Base-by-base conservation (phyloP, 2,329 filamentous ascomycete genomes). In the Colletotrichum sp. region DNA sequence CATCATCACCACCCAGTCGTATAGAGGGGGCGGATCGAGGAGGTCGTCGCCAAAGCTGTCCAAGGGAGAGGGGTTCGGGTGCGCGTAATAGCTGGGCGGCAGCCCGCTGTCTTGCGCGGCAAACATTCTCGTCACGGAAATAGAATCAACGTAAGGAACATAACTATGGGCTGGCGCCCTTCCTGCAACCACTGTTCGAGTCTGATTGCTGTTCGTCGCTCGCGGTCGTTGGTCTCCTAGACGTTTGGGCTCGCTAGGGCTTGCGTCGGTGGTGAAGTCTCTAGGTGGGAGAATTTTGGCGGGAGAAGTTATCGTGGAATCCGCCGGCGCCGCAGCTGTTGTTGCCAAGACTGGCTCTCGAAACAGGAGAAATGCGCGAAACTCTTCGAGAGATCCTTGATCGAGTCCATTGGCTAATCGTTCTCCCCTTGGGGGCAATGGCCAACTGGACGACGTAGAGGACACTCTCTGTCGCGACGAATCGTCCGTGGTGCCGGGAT, bases 51-150 rank as follows among this genome's bases (percentile, higher is more conserved):
- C 80, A 55, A 82, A 83, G 3, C 78, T 78, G 18, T 76, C 75
- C 72, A 82, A 79, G 16, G 83, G 81, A 18, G 78, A 78, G 7
- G 80, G 76, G 61, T 78, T 83, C 24, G 83, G 72, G 8, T 76
- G 76, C 11, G 80, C 79, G 61, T 84, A 83, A 27, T 80, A 67
- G 13, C 69, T 72, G 11, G 72, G 69, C 47, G 72, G 68, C 15
- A 34, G 62, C 43, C 34, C 69, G 11, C 33, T 36, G 31, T 77
- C 70, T 18, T 75, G 70, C 7, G 75, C 47, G 13, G 76, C 78
- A 33, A 79, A 77, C 79, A 82, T 82, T 69, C 78, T 79, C 71
- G 70, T 78, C 43, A 80, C 76, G 18, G 78, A 76, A 8, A 77
- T 72, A 4, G 76, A 73, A 29, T 82, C 77, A 33, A 77, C 68